Evolutionary conservation across 306 rosid species (phyloP).

Genomic region (Leucaena leucocephala): DNA sequence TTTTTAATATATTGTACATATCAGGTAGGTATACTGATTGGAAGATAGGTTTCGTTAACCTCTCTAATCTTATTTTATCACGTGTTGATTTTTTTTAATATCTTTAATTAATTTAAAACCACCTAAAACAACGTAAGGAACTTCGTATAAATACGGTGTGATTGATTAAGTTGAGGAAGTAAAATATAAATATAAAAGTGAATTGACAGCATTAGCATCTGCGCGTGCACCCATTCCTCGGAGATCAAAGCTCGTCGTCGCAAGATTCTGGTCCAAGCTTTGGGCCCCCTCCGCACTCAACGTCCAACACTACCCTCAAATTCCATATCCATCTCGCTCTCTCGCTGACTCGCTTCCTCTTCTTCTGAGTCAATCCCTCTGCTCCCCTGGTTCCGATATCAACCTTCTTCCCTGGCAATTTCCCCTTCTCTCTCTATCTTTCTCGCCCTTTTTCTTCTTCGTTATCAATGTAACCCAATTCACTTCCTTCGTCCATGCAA

Average conservation of each 20-base stretch:
- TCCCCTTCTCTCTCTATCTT: no score
- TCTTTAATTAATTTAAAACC: no score
- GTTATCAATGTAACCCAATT: slow-evolving; percentile 31
- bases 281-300: background rate
- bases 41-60: no score
- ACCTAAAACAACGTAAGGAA: no score
- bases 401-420: background rate
- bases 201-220: slow-evolving; percentile 17
- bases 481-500: slow-evolving; percentile 36
- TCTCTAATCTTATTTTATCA: no score
- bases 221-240: slow-evolving; percentile 42
- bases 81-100: no score
- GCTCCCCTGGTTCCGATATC: slow-evolving; percentile 34
- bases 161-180: no score
- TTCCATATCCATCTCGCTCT: slow-evolving; percentile 37
- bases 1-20: no score
- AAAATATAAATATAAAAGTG: no score
- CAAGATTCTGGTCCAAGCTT: slow-evolving; percentile 50
- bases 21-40: no score
- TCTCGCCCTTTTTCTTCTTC: background rate
- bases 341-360: slow-evolving; percentile 37
- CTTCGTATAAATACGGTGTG: background rate
- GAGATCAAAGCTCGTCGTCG: slow-evolving; percentile 33
- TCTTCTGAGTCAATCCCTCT: background rate
- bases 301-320: background rate